Evolutionary conservation across 345 rosid genomes (phyloP), one percentile per base, ranked within the genome.

Genomic region (Lepidium didymum): DNA sequence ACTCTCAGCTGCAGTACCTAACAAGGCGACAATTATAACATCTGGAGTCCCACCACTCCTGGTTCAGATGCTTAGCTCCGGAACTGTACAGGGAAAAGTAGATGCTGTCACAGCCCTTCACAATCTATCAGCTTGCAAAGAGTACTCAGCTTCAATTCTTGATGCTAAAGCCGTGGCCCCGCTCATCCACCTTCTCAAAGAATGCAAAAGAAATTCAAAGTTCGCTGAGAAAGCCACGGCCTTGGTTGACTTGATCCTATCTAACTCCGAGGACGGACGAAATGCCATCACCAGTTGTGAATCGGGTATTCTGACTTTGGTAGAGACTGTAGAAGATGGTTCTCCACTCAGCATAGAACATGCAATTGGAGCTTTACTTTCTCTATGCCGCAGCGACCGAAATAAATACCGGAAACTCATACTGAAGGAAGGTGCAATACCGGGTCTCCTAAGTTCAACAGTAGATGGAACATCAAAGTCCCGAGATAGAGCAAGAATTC

Each of bases 91-190:
- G 71, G 92, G 92, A 49, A 86, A 75, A 77, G 92, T 86, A 13
- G 92, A 89, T 62, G 90, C 92, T 11, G 96, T 89, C 45, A 86
- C 92, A 7, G 87, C 90, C 8, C 75, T 89, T 19, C 84, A 89
- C 68, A 84, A 89, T 68, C 83, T 89, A 54, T 89, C 86, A 1
- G 74, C 86, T 38, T 83, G 84, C 69, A 66, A 75, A 25, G 86
- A 83, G 60, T 75, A 76, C 75, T 65, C 76, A 7, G 40, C 56
- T 73, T 77, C 83, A 4, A 60, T 85, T 50, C 57, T 86, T 13
- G 80, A 86, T 72, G 86, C 85, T 12, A 76, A 76, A 62, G 88
- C 90, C 1, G 88, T 86, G 54, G 66, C 83, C 16, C 87, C 96
- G 25, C 87, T 89, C 42, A 77, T 89, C 52, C 67, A 77, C 38